Evolutionary conservation across 768 basidiomycete species (phyloP).

Genomic region (Austroboletus eburneus): DNA sequence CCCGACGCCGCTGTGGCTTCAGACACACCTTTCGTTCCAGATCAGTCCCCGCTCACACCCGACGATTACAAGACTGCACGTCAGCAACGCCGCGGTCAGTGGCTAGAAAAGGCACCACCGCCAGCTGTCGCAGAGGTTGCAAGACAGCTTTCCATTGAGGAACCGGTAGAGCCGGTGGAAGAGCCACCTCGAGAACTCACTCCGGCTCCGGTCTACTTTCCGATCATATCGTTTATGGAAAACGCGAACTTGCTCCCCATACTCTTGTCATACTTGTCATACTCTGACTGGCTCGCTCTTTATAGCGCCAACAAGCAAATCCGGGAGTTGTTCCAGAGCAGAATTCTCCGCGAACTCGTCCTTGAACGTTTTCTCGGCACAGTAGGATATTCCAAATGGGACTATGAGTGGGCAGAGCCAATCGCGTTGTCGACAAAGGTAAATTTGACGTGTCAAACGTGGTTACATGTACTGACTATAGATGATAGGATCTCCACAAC

Average conservation of each 20-base stretch:
- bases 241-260: constrained; percentile 47
- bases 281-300: constrained; percentile 66
- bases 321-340: constrained; percentile 45
- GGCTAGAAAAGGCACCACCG: constrained; percentile 38
- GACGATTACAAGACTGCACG: constrained; percentile 41
- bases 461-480: constrained; percentile 6
- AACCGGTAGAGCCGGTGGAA: constrained; percentile 7
- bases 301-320: constrained; percentile 54
- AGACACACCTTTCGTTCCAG: not conserved
- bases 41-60: constrained; percentile 23
- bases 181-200: constrained; percentile 19
- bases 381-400: constrained; percentile 73
- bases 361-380: constrained; percentile 65
- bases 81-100: constrained; percentile 36
- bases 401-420: constrained; percentile 50
- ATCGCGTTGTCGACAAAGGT: constrained; percentile 61
- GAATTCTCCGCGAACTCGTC: constrained; percentile 55
- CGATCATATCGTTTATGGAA: constrained; percentile 53
- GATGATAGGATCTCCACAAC: constrained; percentile 62
- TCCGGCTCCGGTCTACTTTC: constrained; percentile 37
- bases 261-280: constrained; percentile 62
- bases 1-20: not conserved
- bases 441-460: constrained; percentile 19
- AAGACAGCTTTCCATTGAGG: constrained; percentile 18
- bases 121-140: constrained; percentile 30